Base-by-base conservation (phyloP, 1,284 basidiomycete genomes). In the Rhizoctonia solani region DNA sequence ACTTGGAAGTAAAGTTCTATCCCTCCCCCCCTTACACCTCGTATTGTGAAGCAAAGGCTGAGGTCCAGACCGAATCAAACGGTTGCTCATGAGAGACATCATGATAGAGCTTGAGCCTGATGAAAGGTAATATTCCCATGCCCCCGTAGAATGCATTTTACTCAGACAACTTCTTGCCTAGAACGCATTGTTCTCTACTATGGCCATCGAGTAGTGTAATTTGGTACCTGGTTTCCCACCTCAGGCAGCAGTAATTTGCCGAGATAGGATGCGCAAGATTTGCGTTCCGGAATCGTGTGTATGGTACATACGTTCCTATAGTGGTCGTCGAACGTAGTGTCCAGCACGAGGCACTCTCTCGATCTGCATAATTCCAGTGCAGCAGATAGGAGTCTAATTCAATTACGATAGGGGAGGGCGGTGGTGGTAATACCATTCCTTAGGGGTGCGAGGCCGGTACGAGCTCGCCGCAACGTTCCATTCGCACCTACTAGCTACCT, bases 381-480 rank as follows among this genome's bases (percentile, higher is more conserved):
- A 37, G 8, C 9, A 65, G 59, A 65, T 65, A 65, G 59, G 59
- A 53, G 59, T 29, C 19, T 32, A 53, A 65, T 65, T 65, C 34
- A 65, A 23, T 65, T 52, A 37, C 59, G 59, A 65, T 65, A 65
- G 59, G 59, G 32, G 59, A 42, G 14, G 13, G 32, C 25, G n/a
- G n/a, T 39, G 37, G 25, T 32, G 21, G 39, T 46, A 25, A 21
- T 13, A 39, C 9, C 8, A 8, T 65, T 65, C 59, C 39, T 9
- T 14, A 42, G 19, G 49, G 21, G 41, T 29, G 59, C 49, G 29
- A 53, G 59, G 59, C 59, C 59, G 59, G 59, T 53, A 32, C 39
- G 49, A 53, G 49, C 59, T 65, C 59, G 47, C 59, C 49, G 34
- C 37, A 42, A 46, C 8, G 44, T 19, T 11, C 9, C 19, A 19